phyloP scores from a whole-genome alignment of 768 basidiomycete genomes.

The Rhodotorula sphaerocarpa region DNA sequence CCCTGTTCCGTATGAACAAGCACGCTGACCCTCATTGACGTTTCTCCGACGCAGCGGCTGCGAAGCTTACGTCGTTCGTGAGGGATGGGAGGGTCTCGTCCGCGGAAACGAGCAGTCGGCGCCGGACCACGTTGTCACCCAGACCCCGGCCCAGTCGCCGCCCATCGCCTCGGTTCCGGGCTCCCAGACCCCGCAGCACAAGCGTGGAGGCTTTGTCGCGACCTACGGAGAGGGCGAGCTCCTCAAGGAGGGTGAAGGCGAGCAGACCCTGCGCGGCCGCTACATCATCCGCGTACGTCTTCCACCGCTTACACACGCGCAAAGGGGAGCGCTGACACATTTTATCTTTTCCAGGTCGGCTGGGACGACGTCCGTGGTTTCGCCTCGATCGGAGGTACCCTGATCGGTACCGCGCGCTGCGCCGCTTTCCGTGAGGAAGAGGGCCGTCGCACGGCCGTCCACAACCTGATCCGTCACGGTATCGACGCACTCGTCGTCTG shows the following conservation, averaged over 20 bases:
- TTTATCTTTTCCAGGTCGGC: conserved; percentile 69
- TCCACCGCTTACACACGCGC: no score
- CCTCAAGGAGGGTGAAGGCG: conserved; percentile 55
- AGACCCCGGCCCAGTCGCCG: conserved; percentile 36
- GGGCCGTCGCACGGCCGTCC: conserved; percentile 78
- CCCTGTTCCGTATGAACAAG: no score
- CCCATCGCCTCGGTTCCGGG: conserved; percentile 33
- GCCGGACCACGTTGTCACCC: conserved; percentile 19
- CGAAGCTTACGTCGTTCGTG: conserved; percentile 90
- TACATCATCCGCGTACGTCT: conserved; percentile 66
- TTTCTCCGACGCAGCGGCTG: conserved; percentile 59
- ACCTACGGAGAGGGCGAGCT: conserved; percentile 54
- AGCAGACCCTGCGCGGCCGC: conserved; percentile 71
- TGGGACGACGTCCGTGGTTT: conserved; percentile 97
- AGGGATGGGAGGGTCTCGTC: conserved; percentile 97
- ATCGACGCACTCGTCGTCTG: conserved; percentile 96
- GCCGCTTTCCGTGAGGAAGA: conserved; percentile 73
- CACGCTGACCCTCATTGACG: no score
- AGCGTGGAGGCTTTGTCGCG: conserved; percentile 35
- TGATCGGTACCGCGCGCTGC: conserved; percentile 88
- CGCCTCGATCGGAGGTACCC: conserved; percentile 81
- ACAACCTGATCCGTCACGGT: conserved; percentile 89
- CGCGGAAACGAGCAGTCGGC: conserved; percentile 58
- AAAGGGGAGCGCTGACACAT: no score
- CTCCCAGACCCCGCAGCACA: not conserved